Percentiles rank a stretch among this genome's conserved stretches.
These are phyloP conservation scores for Phylloporus gajari DNA, from an alignment of 1,284 basidiomycete species.

Conservation along the genomic window DNA sequence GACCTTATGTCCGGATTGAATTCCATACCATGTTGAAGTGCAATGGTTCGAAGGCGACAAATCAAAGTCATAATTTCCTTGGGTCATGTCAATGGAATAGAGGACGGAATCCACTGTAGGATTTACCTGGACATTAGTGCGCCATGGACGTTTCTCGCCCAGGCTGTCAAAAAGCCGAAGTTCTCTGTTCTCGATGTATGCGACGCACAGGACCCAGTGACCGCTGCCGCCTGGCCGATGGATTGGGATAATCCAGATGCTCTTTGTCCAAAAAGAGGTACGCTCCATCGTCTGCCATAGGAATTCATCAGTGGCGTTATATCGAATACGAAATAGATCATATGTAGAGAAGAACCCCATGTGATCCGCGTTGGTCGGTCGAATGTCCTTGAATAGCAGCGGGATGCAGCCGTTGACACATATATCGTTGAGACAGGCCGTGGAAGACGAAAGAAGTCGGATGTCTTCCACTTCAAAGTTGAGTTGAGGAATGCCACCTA, in stretches of 20 bases:
- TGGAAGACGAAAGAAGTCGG: background rate
- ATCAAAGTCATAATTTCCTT: too few species aligned
- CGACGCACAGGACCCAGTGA: slow-evolving; percentile 25
- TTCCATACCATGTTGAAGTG: too few species aligned
- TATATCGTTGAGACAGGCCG: slow-evolving; percentile 13
- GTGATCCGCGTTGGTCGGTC: background rate
- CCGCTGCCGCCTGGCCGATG: slow-evolving; percentile 4
- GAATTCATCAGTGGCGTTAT: slow-evolving; percentile 1
- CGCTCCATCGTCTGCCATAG: slow-evolving; percentile 11
- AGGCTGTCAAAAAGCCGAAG: slow-evolving; percentile 30
- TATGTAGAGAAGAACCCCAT: slow-evolving; percentile 16
- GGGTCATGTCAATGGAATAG: too few species aligned
- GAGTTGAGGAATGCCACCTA: too few species aligned
- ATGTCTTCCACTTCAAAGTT: background rate
- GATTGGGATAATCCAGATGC: slow-evolving; percentile 19
- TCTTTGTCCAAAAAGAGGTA: slow-evolving; percentile 16
- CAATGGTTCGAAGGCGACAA: too few species aligned
- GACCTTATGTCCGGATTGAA: too few species aligned
- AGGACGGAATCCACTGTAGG: too few species aligned
- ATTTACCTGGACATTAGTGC: slow-evolving; percentile 7
- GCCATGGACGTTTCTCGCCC: slow-evolving; percentile 12
- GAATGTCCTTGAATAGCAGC: slow-evolving; percentile 7
- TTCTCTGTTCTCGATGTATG: background rate
- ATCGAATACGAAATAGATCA: slow-evolving; percentile 8
- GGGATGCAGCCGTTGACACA: slow-evolving; percentile 24